Conservation (phyloP, 164 flowering plant species). For the Litsea cubeba region DNA sequence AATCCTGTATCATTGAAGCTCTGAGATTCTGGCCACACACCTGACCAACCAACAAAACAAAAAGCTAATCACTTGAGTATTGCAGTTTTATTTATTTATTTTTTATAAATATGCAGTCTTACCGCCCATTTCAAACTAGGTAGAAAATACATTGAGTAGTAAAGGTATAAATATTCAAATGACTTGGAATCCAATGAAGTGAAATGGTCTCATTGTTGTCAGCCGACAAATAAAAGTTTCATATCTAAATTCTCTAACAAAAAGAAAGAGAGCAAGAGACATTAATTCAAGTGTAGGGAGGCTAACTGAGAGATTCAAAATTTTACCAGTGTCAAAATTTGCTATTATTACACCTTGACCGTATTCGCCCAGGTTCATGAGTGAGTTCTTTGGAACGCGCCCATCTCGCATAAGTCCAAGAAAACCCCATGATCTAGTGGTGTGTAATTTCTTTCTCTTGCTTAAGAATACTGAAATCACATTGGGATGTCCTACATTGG, state of each 20-base stretch:
- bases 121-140: background rate
- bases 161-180: no score
- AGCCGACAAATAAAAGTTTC: background rate
- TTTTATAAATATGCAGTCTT: background rate
- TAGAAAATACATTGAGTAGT: background rate
- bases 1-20: slow-evolving; percentile 60
- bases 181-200: background rate
- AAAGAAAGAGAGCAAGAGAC: background rate
- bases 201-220: background rate
- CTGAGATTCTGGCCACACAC: slow-evolving; percentile 73
- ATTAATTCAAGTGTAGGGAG: background rate
- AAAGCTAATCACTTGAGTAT: background rate
- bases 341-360: slow-evolving; percentile 68
- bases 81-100: background rate
- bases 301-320: no score
- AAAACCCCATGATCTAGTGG: slow-evolving; percentile 72
- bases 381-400: slow-evolving; percentile 22
- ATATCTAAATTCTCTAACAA: no score
- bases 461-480: slow-evolving; percentile 59
- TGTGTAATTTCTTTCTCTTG: slow-evolving; percentile 44
- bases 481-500: slow-evolving; percentile 46
- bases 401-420: slow-evolving; percentile 44
- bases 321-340: slow-evolving; percentile 64
- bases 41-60: slow-evolving; percentile 18
- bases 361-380: slow-evolving; percentile 56